Evolutionary conservation across 495 filamentous ascomycete genomes (phyloP), one percentile per base, ranked within the genome.

Genomic region (Lasiosphaeria hispida): DNA sequence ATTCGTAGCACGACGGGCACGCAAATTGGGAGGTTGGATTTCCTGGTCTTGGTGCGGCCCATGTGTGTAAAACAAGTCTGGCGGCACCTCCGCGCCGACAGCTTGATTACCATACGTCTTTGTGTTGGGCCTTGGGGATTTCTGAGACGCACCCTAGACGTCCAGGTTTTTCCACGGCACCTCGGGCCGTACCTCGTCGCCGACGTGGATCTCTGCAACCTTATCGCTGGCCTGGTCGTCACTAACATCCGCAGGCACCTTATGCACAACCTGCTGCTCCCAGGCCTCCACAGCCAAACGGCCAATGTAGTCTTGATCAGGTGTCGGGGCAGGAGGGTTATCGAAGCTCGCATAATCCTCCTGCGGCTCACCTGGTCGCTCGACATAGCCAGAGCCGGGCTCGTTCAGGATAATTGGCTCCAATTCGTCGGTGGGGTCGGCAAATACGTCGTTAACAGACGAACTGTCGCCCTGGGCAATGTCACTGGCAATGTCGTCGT

Each of bases 141-240:
- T 14, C 19, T 43, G 43, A 17, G 14, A 4, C 34, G 48, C 34
- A 15, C 34, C 18, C 48, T 35, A 15, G 23, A 15, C 34, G 48
- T 50, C 40, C 39, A 35, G 48, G 47, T 61, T 23, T 19, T 55
- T 13, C 38, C 30, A 33, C 13, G 33, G 48, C 23, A 35, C 14
- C n/a, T 62, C 23, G 5, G 23, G 23, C 23, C 2, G 55, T 18
- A 63, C 60, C 13, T 67, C 66, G 33, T 73, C 74, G 35, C 69
- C 72, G 8, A 80, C 58, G 44, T 75, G 75, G 13, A 80, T 80
- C 62, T 80, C 77, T 7, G 75, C 68, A 5, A 77, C 77, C 53
- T 61, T 66, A 42, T 72, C 69, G 48, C 70, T 77, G 18, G 70
- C 74, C 23, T 58, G 64, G 39, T 69, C 66, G 19, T 63, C 57